Conservation (phyloP, 352 stramenopile genomes). For the Phytopythium boreale region DNA sequence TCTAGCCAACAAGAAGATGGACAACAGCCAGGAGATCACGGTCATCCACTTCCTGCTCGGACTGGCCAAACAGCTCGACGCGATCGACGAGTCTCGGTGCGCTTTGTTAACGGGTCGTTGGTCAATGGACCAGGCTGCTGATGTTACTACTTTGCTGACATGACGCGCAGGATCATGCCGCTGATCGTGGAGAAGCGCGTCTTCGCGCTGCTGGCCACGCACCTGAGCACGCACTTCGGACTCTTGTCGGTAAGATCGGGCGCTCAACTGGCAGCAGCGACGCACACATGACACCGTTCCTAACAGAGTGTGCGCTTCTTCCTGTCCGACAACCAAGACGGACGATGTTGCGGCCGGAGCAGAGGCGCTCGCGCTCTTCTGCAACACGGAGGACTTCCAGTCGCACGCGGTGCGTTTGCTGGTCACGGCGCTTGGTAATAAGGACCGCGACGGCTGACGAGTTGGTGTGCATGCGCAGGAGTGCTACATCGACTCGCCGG, state of each 20-base stretch:
- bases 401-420: constrained; percentile 35
- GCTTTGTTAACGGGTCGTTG: background rate
- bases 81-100: constrained; percentile 79
- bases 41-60: constrained; percentile 87
- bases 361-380: constrained; percentile 73
- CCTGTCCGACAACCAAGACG: constrained; percentile 13
- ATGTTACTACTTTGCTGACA: background rate
- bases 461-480: constrained; percentile 13
- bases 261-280: background rate
- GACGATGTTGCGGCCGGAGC: constrained; percentile 52
- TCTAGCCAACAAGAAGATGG: constrained; percentile 64
- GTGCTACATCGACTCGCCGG: constrained; percentile 57
- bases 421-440: background rate
- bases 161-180: constrained; percentile 68
- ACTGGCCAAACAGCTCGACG: constrained; percentile 79
- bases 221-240: constrained; percentile 63
- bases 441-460: background rate
- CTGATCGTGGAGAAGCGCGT: constrained; percentile 78
- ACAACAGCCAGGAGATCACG: constrained; percentile 82
- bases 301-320: constrained; percentile 6
- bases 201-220: constrained; percentile 72
- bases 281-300: background rate
- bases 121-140: background rate
- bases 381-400: constrained; percentile 83
- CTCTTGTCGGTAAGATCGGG: constrained; percentile 39